Evolutionary conservation across 805 yeast genomes (phyloP), one percentile per base, ranked within the genome.

Genomic region (Blastobotrys americana): DNA sequence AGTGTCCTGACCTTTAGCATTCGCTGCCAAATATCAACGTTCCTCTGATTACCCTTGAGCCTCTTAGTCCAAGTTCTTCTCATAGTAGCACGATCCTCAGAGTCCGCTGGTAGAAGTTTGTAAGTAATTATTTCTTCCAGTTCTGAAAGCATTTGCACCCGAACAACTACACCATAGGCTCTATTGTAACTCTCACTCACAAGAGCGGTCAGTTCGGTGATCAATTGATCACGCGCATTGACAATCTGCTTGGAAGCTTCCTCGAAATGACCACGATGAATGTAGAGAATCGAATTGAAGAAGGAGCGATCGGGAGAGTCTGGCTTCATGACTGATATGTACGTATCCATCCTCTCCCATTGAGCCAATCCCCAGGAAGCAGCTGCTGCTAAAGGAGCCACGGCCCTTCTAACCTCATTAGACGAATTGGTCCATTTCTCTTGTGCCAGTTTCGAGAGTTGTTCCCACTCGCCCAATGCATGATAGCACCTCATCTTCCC

Each of bases 381-480:
- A 2, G 97, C 97, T 0, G 98, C 98, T 0, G 97, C 98, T 43
- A 94, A 68, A 0, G 98, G 97, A 1, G 98, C 98, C 54, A 93
- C 88, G 4, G 82, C 77, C 45, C 96, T 71, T 54, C 81, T 76
- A 34, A 79, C 77, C 15, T 87, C 95, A 22, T 80, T 72, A 1
- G 85, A 71, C 0, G 95, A 76, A 23, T 72, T 69, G 16, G 68
- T 70, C 99, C 99, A 93, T 58, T 85, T 87, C 36, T 79, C 81
- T 54, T 80, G 82, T 0, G 97, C 96, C 44, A 93, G 67, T 48
- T 82, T 84, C 8, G 94, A 81, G 19, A 94, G 69, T 54, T 82
- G 84, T 50, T 90, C 97, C 97, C 98, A 94, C 64, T 93, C 97
- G 40, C 98, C 98, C n/a, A 93, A 69, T 0, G 99, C 99, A 66